Evolutionary conservation across 164 flowering plant species (phyloP), one percentile per base, ranked within the genome.

Genomic region (Taxillus chinensis): DNA sequence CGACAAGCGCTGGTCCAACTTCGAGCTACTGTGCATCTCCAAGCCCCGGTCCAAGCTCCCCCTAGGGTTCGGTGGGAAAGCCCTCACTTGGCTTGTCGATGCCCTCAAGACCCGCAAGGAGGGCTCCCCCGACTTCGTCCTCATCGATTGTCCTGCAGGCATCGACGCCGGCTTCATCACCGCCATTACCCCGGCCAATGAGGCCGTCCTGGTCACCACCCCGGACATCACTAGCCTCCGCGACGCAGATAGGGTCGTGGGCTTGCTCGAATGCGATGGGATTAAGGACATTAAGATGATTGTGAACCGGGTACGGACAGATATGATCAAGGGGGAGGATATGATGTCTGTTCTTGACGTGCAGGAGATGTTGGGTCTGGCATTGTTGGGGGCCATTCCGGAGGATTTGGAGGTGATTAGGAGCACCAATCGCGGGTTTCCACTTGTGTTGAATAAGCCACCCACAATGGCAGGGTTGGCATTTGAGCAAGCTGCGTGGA

Each of bases 311-410:
- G 97, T 90, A 16, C 66, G 99, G 73, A 89, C 96, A 1, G 99
- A 93, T 78, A 78, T 93, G 97, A 93, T 93, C 15, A 80, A 81
- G 60, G 99, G 99, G 4, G 99, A 93, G 75, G 99, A 93, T 73
- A 93, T 93, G 99, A 93, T 93, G 99, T 88, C 96, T 5, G 97
- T 93, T 39, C 66, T 93, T 41, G 98, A 93, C 66, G 88, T 93
- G 58, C 98, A 93, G 62, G 98, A 93, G 71, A 93, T 93, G 98
- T 55, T 93, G 66, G 98, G 98, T 5, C 64, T 93, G 76, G 75
- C 90, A 0, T 72, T 93, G 79, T 67, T 90, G 63, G 98, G 97
- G 8, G 89, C 88, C 41, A 93, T 93, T 56, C 98, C 98, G 0
- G 98, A 93, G 78, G 98, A 93, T 74, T 62, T 90, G 0, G 98